Percentiles rank a stretch among this genome's conserved stretches.
Conservation (phyloP, 306 rosid species). For the Mucuna pruriens region DNA sequence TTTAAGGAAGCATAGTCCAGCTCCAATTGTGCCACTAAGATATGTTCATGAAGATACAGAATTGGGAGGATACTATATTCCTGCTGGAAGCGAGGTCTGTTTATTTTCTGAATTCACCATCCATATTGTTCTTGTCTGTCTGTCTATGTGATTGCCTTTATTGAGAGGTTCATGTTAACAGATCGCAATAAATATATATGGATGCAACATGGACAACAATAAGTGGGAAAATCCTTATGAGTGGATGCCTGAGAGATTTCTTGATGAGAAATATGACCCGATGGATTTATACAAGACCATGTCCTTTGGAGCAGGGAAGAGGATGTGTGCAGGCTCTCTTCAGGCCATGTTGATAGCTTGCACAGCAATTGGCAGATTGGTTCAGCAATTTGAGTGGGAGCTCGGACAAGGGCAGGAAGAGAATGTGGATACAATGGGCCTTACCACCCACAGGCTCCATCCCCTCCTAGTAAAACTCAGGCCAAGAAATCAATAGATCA, state of each 20-base stretch:
- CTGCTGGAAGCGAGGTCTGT: constrained; percentile 84
- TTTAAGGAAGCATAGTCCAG: constrained; percentile 79
- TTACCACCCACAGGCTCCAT: constrained; percentile 78
- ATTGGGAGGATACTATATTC: constrained; percentile 78
- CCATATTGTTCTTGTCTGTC: background rate
- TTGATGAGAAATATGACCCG: constrained; percentile 63
- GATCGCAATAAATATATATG: constrained; percentile 90
- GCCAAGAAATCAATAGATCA: constrained; percentile 46
- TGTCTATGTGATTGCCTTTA: background rate
- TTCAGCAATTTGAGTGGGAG: constrained; percentile 83
- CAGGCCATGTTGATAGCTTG: constrained; percentile 74
- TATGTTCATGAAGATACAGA: constrained; percentile 82
- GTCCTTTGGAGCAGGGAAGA: constrained; percentile 97
- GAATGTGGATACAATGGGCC: constrained; percentile 74
- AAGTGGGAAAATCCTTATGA: constrained; percentile 73
- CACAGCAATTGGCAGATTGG: constrained; percentile 69
- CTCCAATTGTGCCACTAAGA: constrained; percentile 73
- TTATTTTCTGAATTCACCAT: background rate
- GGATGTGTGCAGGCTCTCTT: constrained; percentile 88
- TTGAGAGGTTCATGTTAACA: constrained; percentile 38
- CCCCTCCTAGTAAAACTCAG: constrained; percentile 65
- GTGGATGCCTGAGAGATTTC: constrained; percentile 92
- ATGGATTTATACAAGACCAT: constrained; percentile 82
- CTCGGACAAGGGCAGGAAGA: constrained; percentile 76
- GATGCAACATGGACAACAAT: constrained; percentile 81